Conservation (phyloP, 495 filamentous ascomycete species). For the Penicillium verhagenii region DNA sequence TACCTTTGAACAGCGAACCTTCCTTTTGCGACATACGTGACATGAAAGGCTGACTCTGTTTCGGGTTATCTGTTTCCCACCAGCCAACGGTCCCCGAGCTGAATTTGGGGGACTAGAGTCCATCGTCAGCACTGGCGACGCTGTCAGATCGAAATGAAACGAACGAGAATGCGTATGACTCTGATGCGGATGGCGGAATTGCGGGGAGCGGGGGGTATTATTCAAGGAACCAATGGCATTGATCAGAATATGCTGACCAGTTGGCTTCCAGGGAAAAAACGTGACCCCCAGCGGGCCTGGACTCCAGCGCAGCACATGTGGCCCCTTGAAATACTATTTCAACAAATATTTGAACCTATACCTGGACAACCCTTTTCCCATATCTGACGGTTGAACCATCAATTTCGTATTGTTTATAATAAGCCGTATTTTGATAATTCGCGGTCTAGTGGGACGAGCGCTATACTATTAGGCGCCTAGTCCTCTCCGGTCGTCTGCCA, state of each 20-base stretch:
- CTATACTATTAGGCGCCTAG: constrained; percentile 1
- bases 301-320: too few species aligned
- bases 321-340: too few species aligned
- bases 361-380: too few species aligned
- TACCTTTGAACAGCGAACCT: constrained; percentile 51
- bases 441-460: constrained; percentile 9
- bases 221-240: too few species aligned
- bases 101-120: constrained; percentile 12
- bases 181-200: constrained; percentile 12
- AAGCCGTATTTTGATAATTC: constrained; percentile 8
- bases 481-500: constrained; percentile 4
- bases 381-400: too few species aligned
- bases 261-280: too few species aligned
- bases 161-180: neutral
- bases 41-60: constrained; percentile 52
- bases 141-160: neutral
- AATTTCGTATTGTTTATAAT: too few species aligned
- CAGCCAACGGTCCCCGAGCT: constrained; percentile 20
- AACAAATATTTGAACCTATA: too few species aligned
- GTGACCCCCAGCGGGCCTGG: too few species aligned
- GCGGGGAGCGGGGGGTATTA: constrained; percentile 13
- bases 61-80: constrained; percentile 46
- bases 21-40: constrained; percentile 48
- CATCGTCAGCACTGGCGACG: too few species aligned
- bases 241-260: too few species aligned